Evolutionary conservation across 257 asterid genomes (phyloP), one percentile per base, ranked within the genome.

Genomic region (Henckelia pumila): DNA sequence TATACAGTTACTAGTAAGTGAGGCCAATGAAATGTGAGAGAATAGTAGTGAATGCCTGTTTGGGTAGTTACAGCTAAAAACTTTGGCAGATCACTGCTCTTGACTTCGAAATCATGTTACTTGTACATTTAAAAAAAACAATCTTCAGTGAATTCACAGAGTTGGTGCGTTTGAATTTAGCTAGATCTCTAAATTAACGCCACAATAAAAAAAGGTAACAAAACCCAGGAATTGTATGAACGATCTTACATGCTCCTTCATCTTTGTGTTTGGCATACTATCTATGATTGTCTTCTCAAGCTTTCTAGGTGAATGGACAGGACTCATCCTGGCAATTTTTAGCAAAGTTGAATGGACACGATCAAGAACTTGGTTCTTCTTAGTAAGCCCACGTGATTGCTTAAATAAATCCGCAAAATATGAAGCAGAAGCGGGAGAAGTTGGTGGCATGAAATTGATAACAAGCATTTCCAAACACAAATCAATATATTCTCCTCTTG

Each of bases 391-490:
- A 32, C 66, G 77, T 58, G 95, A 87, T 68, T 81, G 77, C 85
- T 81, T 88, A 82, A 86, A 70, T 25, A 70, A 69, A 23, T 77
- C 78, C 57, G 79, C 8, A 71, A 79, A 83, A 78, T 79, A 64
- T 22, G 55, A 9, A 62, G 88, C 69, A 57, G 77, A 67, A 30
- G 61, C 22, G 47, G 75, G 68, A 59, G 63, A 22, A 23, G 61
- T 7, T 0, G 87, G 99, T 0, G 99, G 97, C 73, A 73, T 62
- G 82, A 94, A 94, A 83, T 94, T 91, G 71, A 74, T 40, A 22
- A 94, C 95, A 62, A 94, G 95, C 89, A 80, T 79, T 53, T 84
- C 89, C 89, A 94, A 80, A 83, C 97, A 94, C 73, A 84, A 71
- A 70, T 94, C 96, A 52, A 91, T 69, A 78, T 71, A 81, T 30